phyloP scores from a whole-genome alignment of 805 yeast species.

The Candida oleophila region DNA sequence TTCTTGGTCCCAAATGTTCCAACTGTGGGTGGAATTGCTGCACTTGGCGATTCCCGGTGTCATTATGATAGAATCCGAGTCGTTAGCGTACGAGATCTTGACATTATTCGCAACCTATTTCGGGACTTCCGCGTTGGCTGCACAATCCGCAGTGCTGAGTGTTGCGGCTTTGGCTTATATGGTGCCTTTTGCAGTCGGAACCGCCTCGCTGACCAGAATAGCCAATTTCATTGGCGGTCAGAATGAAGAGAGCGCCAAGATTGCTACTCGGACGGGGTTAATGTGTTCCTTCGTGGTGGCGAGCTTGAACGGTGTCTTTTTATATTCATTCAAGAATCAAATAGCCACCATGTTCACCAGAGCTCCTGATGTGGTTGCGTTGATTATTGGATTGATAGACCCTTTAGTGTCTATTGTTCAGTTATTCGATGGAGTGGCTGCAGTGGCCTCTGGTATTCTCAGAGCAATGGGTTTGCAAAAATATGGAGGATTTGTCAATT shows the following conservation, averaged over 20 bases:
- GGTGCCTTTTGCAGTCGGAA: slow-evolving; percentile 47
- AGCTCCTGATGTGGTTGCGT: slow-evolving; percentile 54
- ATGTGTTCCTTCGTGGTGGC: slow-evolving; percentile 29
- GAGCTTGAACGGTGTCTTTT: slow-evolving; percentile 39
- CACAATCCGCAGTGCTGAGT: slow-evolving; percentile 50
- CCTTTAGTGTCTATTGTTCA: slow-evolving; percentile 68
- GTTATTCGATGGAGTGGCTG: slow-evolving; percentile 66
- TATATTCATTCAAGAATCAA: slow-evolving; percentile 46
- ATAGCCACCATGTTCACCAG: slow-evolving; percentile 60
- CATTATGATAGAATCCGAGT: slow-evolving; percentile 45
- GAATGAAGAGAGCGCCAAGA: slow-evolving; percentile 35
- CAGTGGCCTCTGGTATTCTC: slow-evolving; percentile 69
- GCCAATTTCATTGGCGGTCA: slow-evolving; percentile 46
- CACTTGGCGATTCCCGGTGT: slow-evolving; percentile 45
- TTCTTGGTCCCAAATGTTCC: slow-evolving; percentile 34
- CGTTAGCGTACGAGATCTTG: slow-evolving; percentile 46
- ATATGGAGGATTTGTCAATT: slow-evolving; percentile 68
- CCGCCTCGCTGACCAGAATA: slow-evolving; percentile 43
- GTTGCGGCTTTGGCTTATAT: slow-evolving; percentile 44
- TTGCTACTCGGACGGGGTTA: slow-evolving; percentile 33
- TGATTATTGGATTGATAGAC: slow-evolving; percentile 51
- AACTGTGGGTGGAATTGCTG: slow-evolving; percentile 34
- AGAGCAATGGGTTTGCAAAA: slow-evolving; percentile 77
- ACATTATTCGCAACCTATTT: slow-evolving; percentile 45
- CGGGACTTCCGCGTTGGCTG: slow-evolving; percentile 51